Base-by-base conservation (phyloP, 805 yeast species). In the Hanseniaspora meyeri region DNA sequence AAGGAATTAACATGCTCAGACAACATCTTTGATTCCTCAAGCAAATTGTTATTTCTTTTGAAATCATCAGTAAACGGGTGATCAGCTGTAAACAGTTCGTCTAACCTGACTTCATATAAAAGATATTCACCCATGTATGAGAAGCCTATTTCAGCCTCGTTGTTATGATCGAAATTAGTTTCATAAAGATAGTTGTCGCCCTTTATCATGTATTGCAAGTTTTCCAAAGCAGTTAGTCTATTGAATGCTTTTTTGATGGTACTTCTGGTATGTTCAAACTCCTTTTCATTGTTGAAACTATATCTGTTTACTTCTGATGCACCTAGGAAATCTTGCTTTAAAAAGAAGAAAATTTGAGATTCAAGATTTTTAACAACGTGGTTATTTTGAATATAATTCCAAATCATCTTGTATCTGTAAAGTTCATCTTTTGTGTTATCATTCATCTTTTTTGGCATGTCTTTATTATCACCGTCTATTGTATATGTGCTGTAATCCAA, bases 81-180 rank as follows among this genome's bases (percentile, higher is more conserved):
- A 19, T 29, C 37, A 27, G 14, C 10, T 10, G 10, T 31, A 29
- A 52, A 46, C 10, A 52, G 9, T 29, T 46, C 50, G 3, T 29
- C n/a, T 17, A 16, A 6, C 4, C 37, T 39, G 6, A 46, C 17
- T 9, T 52, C 32, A 31, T 37, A 52, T 12, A 14, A 32, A 16
- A 52, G 34, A 29, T 45, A 52, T 9, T 29, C 39, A 3, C 56
- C 56, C 56, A 52, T 52, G 17, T 45, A 52, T 6, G 51, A 45
- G 3, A 52, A 17, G 9, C 29, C 20, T 5, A 24, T 29, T 19
- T 16, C n/a, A 19, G 39, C 24, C 5, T 37, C 17, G 12, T 37
- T 27, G 16, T 38, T 16, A 11, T 17, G 14, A 37, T 46, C 36
- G 19, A 34, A 52, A 11, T n/a, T 37, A 38, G 48, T 37, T 52